Conservation (phyloP, 192 early-diverging fungal genomes). For the Entomortierella parvispora region DNA sequence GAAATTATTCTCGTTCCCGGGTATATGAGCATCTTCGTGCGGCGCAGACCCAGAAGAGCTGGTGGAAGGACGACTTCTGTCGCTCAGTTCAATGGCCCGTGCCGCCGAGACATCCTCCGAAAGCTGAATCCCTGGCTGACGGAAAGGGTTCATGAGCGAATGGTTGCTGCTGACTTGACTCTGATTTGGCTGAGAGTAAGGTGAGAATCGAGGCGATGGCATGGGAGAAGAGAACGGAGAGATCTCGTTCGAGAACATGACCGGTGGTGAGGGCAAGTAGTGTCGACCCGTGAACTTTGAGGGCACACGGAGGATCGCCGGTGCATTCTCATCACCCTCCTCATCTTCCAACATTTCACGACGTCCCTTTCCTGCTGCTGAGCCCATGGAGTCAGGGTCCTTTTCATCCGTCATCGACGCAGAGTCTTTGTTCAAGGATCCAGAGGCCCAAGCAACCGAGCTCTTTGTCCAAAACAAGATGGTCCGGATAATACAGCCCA, state of each 20-base stretch:
- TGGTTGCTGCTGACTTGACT: constrained; percentile 31
- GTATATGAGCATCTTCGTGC: background rate
- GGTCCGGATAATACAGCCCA: constrained; percentile 43
- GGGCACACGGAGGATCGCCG: constrained; percentile 2
- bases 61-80: too few relatives aligned
- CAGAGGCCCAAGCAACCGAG: constrained; percentile 20
- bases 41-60: constrained; percentile 4
- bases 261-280: constrained; percentile 32
- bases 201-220: constrained; percentile 24
- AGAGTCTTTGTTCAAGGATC: background rate
- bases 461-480: constrained; percentile 9
- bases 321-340: background rate
- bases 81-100: constrained; percentile 25
- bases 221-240: constrained; percentile 10
- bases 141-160: constrained; percentile 35
- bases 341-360: background rate
- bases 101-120: too few relatives aligned
- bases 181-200: constrained; percentile 28
- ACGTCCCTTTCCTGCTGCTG: too few relatives aligned
- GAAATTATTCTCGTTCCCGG: too few relatives aligned
- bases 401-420: constrained; percentile 5
- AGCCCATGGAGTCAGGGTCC: background rate
- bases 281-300: constrained; percentile 43
- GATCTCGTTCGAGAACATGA: background rate
- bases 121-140: too few relatives aligned